Percentiles rank a stretch among this genome's conserved stretches.
phyloP scores from a whole-genome alignment of 2,329 filamentous ascomycete species.

The Didymella arachidicola region DNA sequence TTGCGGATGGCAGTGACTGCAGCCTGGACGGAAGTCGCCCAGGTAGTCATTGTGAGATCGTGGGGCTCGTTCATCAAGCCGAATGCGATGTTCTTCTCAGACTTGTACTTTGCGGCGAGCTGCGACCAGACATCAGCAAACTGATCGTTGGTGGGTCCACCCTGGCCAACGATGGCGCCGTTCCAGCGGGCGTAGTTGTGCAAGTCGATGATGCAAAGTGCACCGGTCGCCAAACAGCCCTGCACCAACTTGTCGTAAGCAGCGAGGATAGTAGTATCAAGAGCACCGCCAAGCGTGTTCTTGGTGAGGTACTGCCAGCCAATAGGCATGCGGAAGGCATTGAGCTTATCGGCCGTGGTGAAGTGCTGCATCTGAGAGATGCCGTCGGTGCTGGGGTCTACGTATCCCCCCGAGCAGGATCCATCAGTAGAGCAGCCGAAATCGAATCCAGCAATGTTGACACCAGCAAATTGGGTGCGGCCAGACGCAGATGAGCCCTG shows the following conservation, averaged over 20 bases:
- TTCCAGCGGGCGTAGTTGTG: slow-evolving; percentile 64
- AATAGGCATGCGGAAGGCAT: slow-evolving; percentile 65
- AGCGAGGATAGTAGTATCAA: slow-evolving; percentile 59
- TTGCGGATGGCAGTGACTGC: slow-evolving; percentile 71
- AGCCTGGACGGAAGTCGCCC: slow-evolving; percentile 68
- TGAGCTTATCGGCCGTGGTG: slow-evolving; percentile 61
- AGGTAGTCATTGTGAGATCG: slow-evolving; percentile 61
- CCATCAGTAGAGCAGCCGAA: slow-evolving; percentile 54
- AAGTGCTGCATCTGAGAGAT: slow-evolving; percentile 65
- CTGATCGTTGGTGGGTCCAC: slow-evolving; percentile 66
- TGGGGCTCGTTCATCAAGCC: slow-evolving; percentile 76
- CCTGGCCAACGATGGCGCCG: slow-evolving; percentile 69
- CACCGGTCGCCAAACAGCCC: slow-evolving; percentile 64
- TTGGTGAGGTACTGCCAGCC: slow-evolving; percentile 69
- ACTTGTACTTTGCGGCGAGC: slow-evolving; percentile 65
- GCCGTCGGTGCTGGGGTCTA: slow-evolving; percentile 40
- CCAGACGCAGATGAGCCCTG: not conserved
- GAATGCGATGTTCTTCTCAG: slow-evolving; percentile 64
- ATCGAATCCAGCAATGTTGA: slow-evolving; percentile 60
- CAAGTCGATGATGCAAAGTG: slow-evolving; percentile 66
- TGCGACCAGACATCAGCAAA: slow-evolving; percentile 66
- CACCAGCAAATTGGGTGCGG: slow-evolving; percentile 43
- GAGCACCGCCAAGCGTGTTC: slow-evolving; percentile 58
- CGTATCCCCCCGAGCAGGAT: slow-evolving; percentile 28
- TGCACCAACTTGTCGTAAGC: slow-evolving; percentile 65